Conservation (phyloP, 1,284 basidiomycete genomes). For the Bondarzewia mesenterica region DNA sequence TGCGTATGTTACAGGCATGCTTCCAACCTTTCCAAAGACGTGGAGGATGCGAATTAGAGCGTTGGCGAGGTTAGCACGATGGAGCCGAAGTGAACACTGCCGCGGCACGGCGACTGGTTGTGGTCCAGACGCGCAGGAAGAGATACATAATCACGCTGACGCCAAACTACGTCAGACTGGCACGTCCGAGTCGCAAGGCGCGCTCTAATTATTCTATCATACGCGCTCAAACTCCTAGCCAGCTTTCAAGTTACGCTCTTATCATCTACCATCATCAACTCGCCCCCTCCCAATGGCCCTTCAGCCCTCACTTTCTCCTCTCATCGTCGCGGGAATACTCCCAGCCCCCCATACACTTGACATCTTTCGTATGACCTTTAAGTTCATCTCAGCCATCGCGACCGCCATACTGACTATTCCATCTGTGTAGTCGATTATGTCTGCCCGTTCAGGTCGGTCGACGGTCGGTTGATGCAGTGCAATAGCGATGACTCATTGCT, state of each 20-base stretch:
- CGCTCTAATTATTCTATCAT: no score
- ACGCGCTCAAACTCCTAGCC: no score
- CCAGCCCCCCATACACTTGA: slow-evolving; percentile 80
- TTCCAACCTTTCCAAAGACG: background rate
- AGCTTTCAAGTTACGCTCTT: background rate
- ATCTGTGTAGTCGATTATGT: slow-evolving; percentile 66
- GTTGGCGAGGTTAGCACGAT: no score
- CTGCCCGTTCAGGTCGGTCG: slow-evolving; percentile 74
- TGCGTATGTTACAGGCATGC: slow-evolving; percentile 43
- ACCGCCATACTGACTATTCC: background rate
- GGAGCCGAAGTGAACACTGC: no score
- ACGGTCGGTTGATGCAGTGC: background rate
- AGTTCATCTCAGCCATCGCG: background rate
- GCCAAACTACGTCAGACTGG: no score
- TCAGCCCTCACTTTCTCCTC: slow-evolving; percentile 67
- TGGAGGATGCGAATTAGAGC: no score
- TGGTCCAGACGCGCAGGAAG: no score
- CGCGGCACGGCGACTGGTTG: no score
- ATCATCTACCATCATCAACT: background rate
- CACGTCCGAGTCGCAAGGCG: no score
- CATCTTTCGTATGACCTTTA: slow-evolving; percentile 61
- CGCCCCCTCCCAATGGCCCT: slow-evolving; percentile 61
- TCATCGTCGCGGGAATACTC: slow-evolving; percentile 60
- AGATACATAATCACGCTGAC: no score
- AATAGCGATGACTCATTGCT: background rate